Conservation (phyloP, 1,284 basidiomycete species). For the Pisolithus thermaeus region DNA sequence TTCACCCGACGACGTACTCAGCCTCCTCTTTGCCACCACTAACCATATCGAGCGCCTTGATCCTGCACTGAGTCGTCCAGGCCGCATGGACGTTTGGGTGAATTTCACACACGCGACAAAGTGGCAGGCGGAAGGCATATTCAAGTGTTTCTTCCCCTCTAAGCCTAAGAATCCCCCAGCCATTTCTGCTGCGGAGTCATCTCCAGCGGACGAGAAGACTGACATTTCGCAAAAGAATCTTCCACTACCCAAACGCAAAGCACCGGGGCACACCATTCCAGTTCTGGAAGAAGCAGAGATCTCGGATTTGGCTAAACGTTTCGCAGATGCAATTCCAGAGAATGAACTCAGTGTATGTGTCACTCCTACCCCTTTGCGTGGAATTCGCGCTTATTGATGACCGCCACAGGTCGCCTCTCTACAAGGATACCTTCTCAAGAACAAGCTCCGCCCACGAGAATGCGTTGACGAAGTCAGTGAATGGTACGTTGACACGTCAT, state of each 20-base stretch:
- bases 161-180: constrained; percentile 28
- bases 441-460: constrained; percentile 77
- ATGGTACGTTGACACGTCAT: constrained; percentile 37
- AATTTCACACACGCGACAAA: constrained; percentile 84
- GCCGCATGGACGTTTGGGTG: constrained; percentile 85
- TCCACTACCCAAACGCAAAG: constrained; percentile 62
- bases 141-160: constrained; percentile 86
- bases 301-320: constrained; percentile 66
- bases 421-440: constrained; percentile 80
- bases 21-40: constrained; percentile 76
- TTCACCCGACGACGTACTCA: constrained; percentile 21
- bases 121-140: constrained; percentile 84
- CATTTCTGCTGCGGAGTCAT: constrained; percentile 16
- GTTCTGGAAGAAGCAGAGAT: constrained; percentile 69
- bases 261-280: constrained; percentile 52
- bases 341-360: constrained; percentile 67
- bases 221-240: constrained; percentile 61
- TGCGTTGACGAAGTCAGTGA: constrained; percentile 72
- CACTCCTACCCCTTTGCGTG: background rate
- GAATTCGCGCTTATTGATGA: constrained; percentile 4
- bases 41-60: constrained; percentile 85
- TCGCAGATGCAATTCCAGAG: constrained; percentile 72
- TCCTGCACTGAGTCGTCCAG: constrained; percentile 73
- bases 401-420: constrained; percentile 66
- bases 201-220: constrained; percentile 23